Evolutionary conservation across 768 basidiomycete species (phyloP).

Genomic region (Boletus edulis): DNA sequence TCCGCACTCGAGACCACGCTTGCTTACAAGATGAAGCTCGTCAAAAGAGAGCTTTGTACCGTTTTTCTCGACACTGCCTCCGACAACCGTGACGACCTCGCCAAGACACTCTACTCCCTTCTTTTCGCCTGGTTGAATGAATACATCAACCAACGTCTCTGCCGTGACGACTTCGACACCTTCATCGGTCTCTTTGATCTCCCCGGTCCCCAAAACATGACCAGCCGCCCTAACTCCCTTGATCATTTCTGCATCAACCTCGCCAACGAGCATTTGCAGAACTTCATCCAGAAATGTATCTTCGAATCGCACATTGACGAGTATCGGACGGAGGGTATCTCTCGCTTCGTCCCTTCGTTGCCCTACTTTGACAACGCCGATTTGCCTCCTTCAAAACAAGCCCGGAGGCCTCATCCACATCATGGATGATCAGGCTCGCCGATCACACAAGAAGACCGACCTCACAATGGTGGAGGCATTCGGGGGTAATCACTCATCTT

Average conservation of each 20-base stretch:
- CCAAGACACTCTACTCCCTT: slow-evolving; percentile 89
- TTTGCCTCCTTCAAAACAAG: slow-evolving; percentile 49
- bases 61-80: slow-evolving; percentile 94
- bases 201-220: slow-evolving; percentile 89
- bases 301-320: slow-evolving; percentile 81
- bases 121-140: slow-evolving; percentile 97
- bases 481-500: slow-evolving; percentile 88
- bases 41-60: slow-evolving; percentile 96
- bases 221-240: slow-evolving; percentile 84
- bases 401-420: slow-evolving; percentile 89
- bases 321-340: slow-evolving; percentile 80
- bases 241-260: slow-evolving; percentile 98
- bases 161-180: slow-evolving; percentile 87
- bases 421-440: slow-evolving; percentile 93
- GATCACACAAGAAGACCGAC: slow-evolving; percentile 87
- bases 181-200: slow-evolving; percentile 95
- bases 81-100: slow-evolving; percentile 91
- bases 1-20: slow-evolving; percentile 74
- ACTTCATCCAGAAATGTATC: slow-evolving; percentile 62
- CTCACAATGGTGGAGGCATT: slow-evolving; percentile 94
- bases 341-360: slow-evolving; percentile 62
- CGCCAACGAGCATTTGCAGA: slow-evolving; percentile 88
- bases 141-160: slow-evolving; percentile 91
- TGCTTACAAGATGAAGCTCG: slow-evolving; percentile 88
- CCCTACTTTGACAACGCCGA: slow-evolving; percentile 91